Conservation (phyloP, 768 basidiomycete species). For the Suillus alpinus region DNA sequence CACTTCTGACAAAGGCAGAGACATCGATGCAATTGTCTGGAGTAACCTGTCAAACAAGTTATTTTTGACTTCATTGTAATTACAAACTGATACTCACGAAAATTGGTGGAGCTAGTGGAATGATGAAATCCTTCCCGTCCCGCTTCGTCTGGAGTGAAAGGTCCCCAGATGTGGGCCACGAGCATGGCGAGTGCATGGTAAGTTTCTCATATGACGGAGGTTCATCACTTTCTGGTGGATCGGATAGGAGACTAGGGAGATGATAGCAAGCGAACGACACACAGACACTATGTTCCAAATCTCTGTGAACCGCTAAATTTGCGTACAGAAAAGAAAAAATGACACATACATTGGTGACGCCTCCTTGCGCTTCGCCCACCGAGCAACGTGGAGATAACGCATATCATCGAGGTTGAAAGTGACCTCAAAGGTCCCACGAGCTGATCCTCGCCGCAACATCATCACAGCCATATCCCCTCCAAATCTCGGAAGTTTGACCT, state of each 20-base stretch:
- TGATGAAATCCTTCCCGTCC: conserved; percentile 5
- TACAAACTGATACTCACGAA: conserved; percentile 33
- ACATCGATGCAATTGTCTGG: conserved; percentile 53
- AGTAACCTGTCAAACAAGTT: conserved; percentile 35
- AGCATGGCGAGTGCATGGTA: conserved; percentile 28
- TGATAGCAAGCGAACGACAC: conserved; percentile 46
- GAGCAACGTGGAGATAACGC: conserved; percentile 23
- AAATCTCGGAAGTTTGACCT: conserved; percentile 4
- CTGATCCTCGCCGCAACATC: conserved; percentile 11
- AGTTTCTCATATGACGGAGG: conserved; percentile 17
- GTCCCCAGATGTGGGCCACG: conserved; percentile 41
- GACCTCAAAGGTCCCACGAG: conserved; percentile 13
- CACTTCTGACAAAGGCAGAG: conserved; percentile 40
- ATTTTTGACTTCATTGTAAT: not conserved
- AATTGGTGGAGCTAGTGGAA: conserved; percentile 30
- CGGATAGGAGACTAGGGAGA: conserved; percentile 21
- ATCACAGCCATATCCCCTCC: conserved; percentile 19
- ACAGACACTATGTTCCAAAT: conserved; percentile 36
- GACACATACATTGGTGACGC: conserved; percentile 27
- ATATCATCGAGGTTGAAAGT: conserved; percentile 27
- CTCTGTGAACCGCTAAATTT: conserved; percentile 21
- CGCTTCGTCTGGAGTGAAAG: conserved; percentile 16
- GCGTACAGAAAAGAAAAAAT: not conserved
- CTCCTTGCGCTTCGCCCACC: conserved; percentile 36
- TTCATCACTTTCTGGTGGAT: conserved; percentile 10